Evolutionary conservation across 495 filamentous ascomycete genomes (phyloP).

Genomic region (Hypomontagnella monticulosa): DNA sequence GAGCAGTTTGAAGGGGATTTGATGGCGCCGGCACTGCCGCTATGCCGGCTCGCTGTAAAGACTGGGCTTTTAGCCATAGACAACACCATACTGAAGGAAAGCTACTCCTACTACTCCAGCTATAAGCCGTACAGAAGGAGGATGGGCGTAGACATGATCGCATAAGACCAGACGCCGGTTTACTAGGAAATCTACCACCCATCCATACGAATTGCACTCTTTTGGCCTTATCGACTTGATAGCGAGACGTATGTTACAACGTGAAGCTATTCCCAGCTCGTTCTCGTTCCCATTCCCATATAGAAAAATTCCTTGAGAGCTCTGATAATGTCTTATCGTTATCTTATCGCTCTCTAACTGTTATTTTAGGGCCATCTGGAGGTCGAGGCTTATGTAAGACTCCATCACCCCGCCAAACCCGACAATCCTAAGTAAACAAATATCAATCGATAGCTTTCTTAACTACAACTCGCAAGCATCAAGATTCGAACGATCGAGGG

Average conservation of each 20-base stretch:
- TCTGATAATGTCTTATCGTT: not conserved
- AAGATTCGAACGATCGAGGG: not conserved
- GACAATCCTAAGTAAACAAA: conserved; percentile 44
- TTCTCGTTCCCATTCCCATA: not conserved
- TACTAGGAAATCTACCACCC: conserved; percentile 38
- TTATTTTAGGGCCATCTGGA: conserved; percentile 7
- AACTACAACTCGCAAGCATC: not conserved
- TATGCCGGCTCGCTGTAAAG: conserved; percentile 23
- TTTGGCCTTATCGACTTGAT: conserved; percentile 6
- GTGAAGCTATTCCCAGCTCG: conserved; percentile 21
- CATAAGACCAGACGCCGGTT: conserved; percentile 41
- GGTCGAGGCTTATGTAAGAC: not conserved
- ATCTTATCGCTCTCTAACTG: conserved; percentile 20
- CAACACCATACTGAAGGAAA: conserved; percentile 18
- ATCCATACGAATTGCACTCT: conserved; percentile 42
- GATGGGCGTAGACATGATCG: conserved; percentile 51
- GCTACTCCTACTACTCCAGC: conserved; percentile 41
- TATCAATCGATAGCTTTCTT: conserved; percentile 1
- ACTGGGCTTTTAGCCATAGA: not conserved
- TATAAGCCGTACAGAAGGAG: conserved; percentile 52
- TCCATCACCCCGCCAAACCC: conserved; percentile 46
- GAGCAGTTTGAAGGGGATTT: not conserved
- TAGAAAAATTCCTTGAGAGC: too few relatives aligned
- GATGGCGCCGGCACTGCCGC: too few relatives aligned
- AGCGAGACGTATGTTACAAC: not conserved